Conservation (phyloP, 441 rosid species). For the Erodium chrysanthum region DNA sequence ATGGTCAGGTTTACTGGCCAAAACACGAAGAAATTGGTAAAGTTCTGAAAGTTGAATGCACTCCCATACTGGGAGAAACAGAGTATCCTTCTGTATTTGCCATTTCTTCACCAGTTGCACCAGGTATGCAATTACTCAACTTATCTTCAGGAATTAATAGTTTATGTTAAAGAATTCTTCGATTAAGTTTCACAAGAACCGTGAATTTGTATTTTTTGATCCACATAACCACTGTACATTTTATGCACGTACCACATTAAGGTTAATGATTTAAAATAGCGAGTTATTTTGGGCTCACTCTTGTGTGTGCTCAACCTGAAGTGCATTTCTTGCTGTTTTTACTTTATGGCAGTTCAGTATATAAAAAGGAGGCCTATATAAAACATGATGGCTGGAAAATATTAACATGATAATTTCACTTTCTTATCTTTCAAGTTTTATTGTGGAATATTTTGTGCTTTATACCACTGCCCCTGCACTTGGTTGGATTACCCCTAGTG, state of each 20-base stretch:
- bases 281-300: neutral
- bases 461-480: neutral
- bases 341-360: neutral
- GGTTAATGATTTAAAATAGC: neutral
- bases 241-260: neutral
- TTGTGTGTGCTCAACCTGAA: neutral
- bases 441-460: neutral
- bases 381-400: neutral
- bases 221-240: neutral
- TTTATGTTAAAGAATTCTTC: constrained; percentile 9
- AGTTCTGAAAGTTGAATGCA: constrained; percentile 73
- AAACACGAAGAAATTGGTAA: constrained; percentile 70
- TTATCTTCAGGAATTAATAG: constrained; percentile 16
- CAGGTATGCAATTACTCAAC: constrained; percentile 36
- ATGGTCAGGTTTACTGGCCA: constrained; percentile 79
- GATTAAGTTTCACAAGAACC: neutral
- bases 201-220: neutral
- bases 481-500: neutral
- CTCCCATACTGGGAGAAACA: constrained; percentile 53
- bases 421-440: neutral
- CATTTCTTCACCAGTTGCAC: constrained; percentile 65
- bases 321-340: neutral
- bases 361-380: neutral
- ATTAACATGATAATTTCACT: neutral
- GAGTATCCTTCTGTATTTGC: constrained; percentile 74